Base-by-base conservation (phyloP, 1,139 yeast species). In the Saccharomyces hybrid region DNA sequence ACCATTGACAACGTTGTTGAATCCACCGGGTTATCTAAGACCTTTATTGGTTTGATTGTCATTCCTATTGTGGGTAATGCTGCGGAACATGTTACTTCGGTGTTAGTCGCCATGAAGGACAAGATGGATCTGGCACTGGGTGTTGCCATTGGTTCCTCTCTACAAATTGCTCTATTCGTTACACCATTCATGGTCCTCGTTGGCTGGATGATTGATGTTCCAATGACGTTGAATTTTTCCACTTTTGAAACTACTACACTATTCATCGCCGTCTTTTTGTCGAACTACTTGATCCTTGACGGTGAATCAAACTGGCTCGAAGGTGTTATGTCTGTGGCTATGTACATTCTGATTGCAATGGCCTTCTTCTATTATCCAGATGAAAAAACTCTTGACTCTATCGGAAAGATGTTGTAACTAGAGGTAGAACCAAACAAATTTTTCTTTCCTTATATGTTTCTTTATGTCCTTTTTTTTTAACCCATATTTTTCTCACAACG, bases 31-130 rank as follows among this genome's bases (percentile, higher is more conserved):
- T 77, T 93, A 59, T 87, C 96, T 51, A 93, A 91, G 78, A 91
- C 98, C 0, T 93, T 93, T 67, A 89, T 93, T 64, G 99, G 99
- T 70, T 78, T 93, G 62, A 86, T 93, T 63, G 83, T 93, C 51
- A 84, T 93, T 59, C 99, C 99, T 50, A 91, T 95, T 60, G 98
- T 93, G 31, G 99, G 99, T 56, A 93, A 93, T 66, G 99, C 99
- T 2, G 98, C 99, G 11, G 99, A 93, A 73, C 99, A 93, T 70
- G 98, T 88, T 51, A 93, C 98, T 16, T 97, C 98, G 1, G 86
- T 93, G 50, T 80, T 89, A 59, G 98, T 93, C 50, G 98, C 99
- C 29, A 82, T 85, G 81, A 90, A 90, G 73, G 89, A 93, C 73
- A 93, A 95, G 73, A 93, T 95, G 97, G 98, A 93, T 70, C 79